Evolutionary conservation across 2,329 filamentous ascomycete genomes (phyloP).

Genomic region (Magnaporthiopsis poae): DNA sequence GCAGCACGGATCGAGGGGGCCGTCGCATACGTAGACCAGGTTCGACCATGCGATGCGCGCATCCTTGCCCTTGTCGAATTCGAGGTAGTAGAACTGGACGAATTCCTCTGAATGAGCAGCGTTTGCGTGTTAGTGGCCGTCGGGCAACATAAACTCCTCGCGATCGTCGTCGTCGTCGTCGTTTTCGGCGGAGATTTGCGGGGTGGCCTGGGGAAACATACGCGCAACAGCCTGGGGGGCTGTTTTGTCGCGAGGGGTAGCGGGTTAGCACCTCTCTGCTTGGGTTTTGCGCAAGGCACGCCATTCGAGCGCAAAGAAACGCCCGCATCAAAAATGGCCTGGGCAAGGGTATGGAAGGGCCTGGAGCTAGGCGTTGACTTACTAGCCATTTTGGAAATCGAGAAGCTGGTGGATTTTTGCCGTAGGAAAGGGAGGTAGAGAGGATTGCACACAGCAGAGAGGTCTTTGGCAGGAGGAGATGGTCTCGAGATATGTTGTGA

Average conservation of each 20-base stretch:
- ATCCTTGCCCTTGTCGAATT: conserved; percentile 53
- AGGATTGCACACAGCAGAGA: not conserved
- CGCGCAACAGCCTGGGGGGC: conserved; percentile 8
- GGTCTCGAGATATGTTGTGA: not conserved
- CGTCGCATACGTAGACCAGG: conserved; percentile 8
- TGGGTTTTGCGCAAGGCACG: not conserved
- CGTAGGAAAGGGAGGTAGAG: not conserved
- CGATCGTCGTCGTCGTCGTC: not conserved
- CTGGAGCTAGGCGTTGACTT: not conserved
- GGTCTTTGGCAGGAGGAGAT: not conserved
- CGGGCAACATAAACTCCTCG: not conserved
- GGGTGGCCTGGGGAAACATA: conserved; percentile 1
- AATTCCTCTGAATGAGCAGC: conserved; percentile 59
- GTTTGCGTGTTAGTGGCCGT: not conserved
- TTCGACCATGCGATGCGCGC: conserved; percentile 7
- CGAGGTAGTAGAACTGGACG: conserved; percentile 80
- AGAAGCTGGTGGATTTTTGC: not conserved
- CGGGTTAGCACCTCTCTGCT: not conserved
- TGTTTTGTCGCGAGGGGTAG: not conserved
- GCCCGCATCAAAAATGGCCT: not conserved
- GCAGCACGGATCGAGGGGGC: not conserved
- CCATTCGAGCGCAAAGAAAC: not conserved
- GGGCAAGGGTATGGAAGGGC: not conserved
- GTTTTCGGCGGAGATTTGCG: not conserved
- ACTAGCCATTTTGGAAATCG: conserved; percentile 6